phyloP scores from a whole-genome alignment of 768 basidiomycete species.

The Macrolepiota dolichaula region DNA sequence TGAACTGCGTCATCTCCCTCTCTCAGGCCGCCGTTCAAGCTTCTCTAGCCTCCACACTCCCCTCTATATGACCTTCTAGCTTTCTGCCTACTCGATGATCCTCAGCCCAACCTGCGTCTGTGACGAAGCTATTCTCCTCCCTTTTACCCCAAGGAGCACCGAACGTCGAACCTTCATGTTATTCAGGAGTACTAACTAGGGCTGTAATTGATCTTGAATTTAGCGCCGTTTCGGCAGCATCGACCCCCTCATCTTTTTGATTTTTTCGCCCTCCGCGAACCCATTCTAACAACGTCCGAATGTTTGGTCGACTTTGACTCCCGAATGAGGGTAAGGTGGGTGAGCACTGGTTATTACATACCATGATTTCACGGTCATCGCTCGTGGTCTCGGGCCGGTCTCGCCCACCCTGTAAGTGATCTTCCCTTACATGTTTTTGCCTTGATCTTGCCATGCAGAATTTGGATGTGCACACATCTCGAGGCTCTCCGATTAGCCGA shows the following conservation, averaged over 20 bases:
- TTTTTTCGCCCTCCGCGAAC: not conserved
- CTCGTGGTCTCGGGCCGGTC: not conserved
- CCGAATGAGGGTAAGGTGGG: too few species aligned
- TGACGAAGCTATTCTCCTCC: not conserved
- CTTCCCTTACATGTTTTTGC: not conserved
- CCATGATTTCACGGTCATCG: not conserved
- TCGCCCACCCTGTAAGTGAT: not conserved
- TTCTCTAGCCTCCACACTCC: not conserved
- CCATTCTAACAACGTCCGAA: not conserved
- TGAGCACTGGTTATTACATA: not conserved
- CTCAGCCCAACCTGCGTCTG: not conserved
- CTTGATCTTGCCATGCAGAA: not conserved
- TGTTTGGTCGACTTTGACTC: not conserved
- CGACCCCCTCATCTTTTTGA: not conserved
- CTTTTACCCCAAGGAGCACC: not conserved
- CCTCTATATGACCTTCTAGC: not conserved
- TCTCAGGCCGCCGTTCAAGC: conserved; percentile 1
- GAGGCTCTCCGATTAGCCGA: not conserved
- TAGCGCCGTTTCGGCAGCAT: conserved; percentile 5
- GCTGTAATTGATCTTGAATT: too few species aligned
- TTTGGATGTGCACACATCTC: not conserved
- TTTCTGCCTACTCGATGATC: not conserved
- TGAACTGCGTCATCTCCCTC: not conserved
- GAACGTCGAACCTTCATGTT: not conserved
- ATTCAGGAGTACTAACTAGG: not conserved